Evolutionary conservation across 495 filamentous ascomycete genomes (phyloP).

Genomic region (Aspergillus panamensis): DNA sequence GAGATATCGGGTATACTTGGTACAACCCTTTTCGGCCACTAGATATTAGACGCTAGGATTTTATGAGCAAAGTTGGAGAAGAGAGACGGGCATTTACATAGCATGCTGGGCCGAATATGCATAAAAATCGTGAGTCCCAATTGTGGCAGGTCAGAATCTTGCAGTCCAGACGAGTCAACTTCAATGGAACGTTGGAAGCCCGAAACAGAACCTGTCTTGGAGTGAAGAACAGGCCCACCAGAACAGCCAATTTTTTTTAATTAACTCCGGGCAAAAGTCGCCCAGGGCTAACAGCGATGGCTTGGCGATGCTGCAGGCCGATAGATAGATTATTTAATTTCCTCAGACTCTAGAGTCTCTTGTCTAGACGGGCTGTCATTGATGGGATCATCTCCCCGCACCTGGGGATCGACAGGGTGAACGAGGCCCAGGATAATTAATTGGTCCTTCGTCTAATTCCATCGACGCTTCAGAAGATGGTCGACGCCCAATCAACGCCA

Average conservation of each 20-base stretch:
- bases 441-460: conserved; percentile 23
- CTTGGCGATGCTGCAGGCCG: not conserved
- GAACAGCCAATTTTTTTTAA: not conserved
- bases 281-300: not conserved
- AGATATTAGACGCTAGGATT: too few species aligned
- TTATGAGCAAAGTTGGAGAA: too few species aligned
- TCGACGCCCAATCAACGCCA: conserved; percentile 22
- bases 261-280: not conserved
- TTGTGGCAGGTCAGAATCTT: too few species aligned
- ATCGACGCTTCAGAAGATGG: conserved; percentile 17
- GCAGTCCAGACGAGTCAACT: not conserved
- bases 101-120: not conserved
- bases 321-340: not conserved
- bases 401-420: conserved; percentile 23
- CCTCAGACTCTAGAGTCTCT: conserved; percentile 7
- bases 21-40: too few species aligned
- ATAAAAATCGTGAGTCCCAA: too few species aligned
- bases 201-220: not conserved
- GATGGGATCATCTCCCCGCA: conserved; percentile 23
- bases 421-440: conserved; percentile 18
- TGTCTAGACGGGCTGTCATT: conserved; percentile 10
- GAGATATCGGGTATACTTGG: too few species aligned
- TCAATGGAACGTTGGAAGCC: too few species aligned
- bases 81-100: too few species aligned
- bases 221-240: not conserved